These are phyloP conservation scores for Exophiala oligosperma DNA, from an alignment of 2,329 filamentous ascomycete species.

Conservation along the genomic window DNA sequence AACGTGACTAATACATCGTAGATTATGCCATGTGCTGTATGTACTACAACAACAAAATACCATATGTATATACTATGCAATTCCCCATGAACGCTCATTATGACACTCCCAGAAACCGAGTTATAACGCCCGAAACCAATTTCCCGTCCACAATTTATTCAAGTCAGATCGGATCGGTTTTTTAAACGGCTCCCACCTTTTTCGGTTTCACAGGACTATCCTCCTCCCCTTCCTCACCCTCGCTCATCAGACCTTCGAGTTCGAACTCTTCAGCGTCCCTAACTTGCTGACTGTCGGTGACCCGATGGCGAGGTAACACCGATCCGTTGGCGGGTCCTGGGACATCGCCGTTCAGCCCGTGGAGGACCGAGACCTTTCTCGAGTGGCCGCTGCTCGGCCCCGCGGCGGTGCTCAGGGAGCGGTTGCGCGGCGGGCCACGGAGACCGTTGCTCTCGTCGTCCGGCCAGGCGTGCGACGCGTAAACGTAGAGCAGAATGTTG, in stretches of 20 bases:
- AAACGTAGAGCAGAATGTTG: constrained; percentile 81
- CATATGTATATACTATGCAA: too few species aligned
- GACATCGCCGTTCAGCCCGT: constrained; percentile 23
- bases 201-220: constrained; percentile 15
- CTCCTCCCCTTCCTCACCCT: constrained; percentile 71
- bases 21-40: not conserved
- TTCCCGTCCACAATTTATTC: too few species aligned
- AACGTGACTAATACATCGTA: not conserved
- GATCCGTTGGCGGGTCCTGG: constrained; percentile 17
- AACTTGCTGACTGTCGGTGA: constrained; percentile 50
- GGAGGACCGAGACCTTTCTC: constrained; percentile 11
- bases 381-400: constrained; percentile 7
- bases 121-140: too few species aligned
- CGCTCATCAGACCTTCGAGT: constrained; percentile 83
- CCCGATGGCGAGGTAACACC: constrained; percentile 21
- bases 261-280: constrained; percentile 91
- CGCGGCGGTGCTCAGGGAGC: constrained; percentile 13
- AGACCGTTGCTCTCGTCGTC: constrained; percentile 33
- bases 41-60: too few species aligned
- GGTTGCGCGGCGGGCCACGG: constrained; percentile 1
- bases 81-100: too few species aligned
- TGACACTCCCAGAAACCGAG: too few species aligned
- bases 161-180: too few species aligned
- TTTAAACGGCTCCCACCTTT: constrained; percentile 9
- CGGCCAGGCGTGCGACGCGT: constrained; percentile 64